These are phyloP conservation scores for Chlorencoelia australis DNA, from an alignment of 2,329 filamentous ascomycete species.

Conservation along the genomic window DNA sequence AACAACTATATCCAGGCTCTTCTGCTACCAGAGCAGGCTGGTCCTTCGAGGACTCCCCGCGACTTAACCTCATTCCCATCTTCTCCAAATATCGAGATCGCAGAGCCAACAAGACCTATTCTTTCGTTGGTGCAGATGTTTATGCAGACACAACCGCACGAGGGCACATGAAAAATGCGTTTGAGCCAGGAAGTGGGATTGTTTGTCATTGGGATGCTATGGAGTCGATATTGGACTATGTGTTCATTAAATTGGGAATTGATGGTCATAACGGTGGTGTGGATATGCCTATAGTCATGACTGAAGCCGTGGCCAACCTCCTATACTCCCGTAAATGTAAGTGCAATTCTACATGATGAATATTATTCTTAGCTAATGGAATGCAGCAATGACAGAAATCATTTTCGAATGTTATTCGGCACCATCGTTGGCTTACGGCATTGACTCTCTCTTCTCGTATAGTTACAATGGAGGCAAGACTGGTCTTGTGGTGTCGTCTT, in stretches of 20 bases:
- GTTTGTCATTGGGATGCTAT: slow-evolving; percentile 97
- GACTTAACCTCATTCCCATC: slow-evolving; percentile 73
- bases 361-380: slow-evolving; percentile 25
- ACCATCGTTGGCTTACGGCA: slow-evolving; percentile 83
- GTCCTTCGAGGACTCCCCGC: slow-evolving; percentile 82
- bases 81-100: slow-evolving; percentile 94
- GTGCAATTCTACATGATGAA: slow-evolving; percentile 25
- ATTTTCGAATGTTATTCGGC: slow-evolving; percentile 93
- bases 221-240: slow-evolving; percentile 88
- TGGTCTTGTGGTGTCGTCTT: slow-evolving; percentile 83
- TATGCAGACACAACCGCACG: slow-evolving; percentile 90
- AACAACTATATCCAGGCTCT: slow-evolving; percentile 50
- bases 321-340: slow-evolving; percentile 79
- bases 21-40: slow-evolving; percentile 85
- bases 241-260: slow-evolving; percentile 87
- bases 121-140: slow-evolving; percentile 85
- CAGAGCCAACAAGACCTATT: slow-evolving; percentile 84
- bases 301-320: slow-evolving; percentile 85
- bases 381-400: slow-evolving; percentile 86
- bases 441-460: slow-evolving; percentile 96
- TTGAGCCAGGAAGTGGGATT: slow-evolving; percentile 82
- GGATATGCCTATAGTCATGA: slow-evolving; percentile 86
- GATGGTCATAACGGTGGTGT: slow-evolving; percentile 65
- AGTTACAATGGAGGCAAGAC: slow-evolving; percentile 74
- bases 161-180: slow-evolving; percentile 82